Evolutionary conservation across 2,329 filamentous ascomycete genomes (phyloP), one percentile per base, ranked within the genome.

Genomic region (Magnaporthiopsis incrustans): DNA sequence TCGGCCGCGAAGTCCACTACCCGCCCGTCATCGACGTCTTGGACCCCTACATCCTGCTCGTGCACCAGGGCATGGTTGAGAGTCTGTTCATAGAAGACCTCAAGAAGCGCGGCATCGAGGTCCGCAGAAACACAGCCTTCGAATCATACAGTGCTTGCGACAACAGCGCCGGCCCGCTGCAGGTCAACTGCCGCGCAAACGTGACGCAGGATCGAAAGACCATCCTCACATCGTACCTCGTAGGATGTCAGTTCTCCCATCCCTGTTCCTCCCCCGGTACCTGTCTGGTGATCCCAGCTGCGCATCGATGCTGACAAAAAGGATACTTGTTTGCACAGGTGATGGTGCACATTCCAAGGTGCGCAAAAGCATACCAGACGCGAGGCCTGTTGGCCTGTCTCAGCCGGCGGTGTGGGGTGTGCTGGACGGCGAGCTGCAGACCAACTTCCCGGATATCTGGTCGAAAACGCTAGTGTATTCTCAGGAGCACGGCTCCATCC

Each of bases 1-100:
- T 73, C n/a, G 70, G 71, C 53, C 72, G 72, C 35, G 71, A 76
- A 81, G 85, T 86, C 22, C 89, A 91, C 73, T 92, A 91, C 71
- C 89, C 87, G 8, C 81, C 82, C 2, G 77, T 81, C 56, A 82
- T 85, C 61, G 83, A 85, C 69, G 80, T 85, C 14, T 70, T 85
- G 62, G 81, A 84, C 66, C 81, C 82, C 18, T 85, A 83, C 67
- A 83, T 85, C 66, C 75, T 85, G 66, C 77, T 85, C 26, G 82
- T 84, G 25, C 89, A 92, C 71, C 89, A 92, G 74, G 89, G 89
- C 60, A 90, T 91, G 83, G 82, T 92, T 0, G 89, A 92, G 74
- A 83, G 84, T 60, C 74, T 89, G 2, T 86, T 92, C 69, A 82
- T 91, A 62, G 81, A 89, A 11, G 89, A 92, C 69, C 80, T 92